These are phyloP conservation scores for Colletotrichum sp. DNA, from an alignment of 2,329 filamentous ascomycete species.

Conservation along the genomic window DNA sequence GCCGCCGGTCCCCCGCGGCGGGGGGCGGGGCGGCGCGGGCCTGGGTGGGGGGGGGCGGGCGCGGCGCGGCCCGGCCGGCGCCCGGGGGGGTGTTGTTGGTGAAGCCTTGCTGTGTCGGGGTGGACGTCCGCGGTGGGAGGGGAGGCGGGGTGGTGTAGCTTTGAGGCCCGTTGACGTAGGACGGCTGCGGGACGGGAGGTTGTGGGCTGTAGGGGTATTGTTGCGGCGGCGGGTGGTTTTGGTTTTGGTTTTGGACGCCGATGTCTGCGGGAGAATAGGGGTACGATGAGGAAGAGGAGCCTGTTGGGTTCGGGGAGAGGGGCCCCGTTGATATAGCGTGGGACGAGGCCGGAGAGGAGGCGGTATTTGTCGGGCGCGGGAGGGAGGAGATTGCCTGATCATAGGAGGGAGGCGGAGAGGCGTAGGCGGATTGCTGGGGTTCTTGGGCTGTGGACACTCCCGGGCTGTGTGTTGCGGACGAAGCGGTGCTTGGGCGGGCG, in stretches of 20 bases:
- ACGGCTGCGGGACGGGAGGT: not conserved
- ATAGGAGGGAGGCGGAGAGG: slow-evolving; percentile 11
- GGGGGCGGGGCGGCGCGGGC: no score
- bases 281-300: not conserved
- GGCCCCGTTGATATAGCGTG: not conserved
- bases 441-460: not conserved
- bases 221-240: not conserved
- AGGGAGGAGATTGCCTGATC: not conserved
- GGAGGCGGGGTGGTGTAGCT: not conserved
- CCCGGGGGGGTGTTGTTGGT: not conserved
- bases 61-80: no score
- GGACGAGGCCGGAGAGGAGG: not conserved
- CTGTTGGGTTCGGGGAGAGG: not conserved
- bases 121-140: not conserved
- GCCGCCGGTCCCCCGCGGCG: no score
- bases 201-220: not conserved
- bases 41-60: no score
- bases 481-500: not conserved
- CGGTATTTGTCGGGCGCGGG: not conserved
- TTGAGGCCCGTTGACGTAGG: not conserved
- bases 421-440: not conserved
- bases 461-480: not conserved
- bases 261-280: slow-evolving; percentile 1
- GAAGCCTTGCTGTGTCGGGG: not conserved
- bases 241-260: not conserved